phyloP scores from a whole-genome alignment of 192 early-diverging fungal genomes.

The Backusella westeae region DNA sequence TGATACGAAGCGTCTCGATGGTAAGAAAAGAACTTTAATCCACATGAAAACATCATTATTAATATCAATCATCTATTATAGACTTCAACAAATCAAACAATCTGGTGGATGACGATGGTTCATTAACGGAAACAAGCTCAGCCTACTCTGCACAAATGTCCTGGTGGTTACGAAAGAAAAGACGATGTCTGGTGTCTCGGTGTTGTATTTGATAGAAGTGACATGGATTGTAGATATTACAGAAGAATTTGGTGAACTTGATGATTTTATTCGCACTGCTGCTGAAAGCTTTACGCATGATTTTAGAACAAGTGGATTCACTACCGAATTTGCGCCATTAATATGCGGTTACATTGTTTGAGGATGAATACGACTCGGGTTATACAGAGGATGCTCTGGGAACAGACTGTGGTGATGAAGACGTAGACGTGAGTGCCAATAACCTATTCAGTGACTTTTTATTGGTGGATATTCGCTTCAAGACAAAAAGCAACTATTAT shows the following conservation, averaged over 20 bases:
- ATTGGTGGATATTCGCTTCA: constrained; percentile 26
- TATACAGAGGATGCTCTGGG: constrained; percentile 30
- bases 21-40: constrained; percentile 20
- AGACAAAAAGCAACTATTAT: constrained; percentile 25
- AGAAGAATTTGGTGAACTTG: constrained; percentile 47
- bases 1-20: constrained; percentile 58
- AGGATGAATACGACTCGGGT: constrained; percentile 44
- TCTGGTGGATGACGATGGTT: background rate
- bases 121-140: background rate
- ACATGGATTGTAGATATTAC: constrained; percentile 59
- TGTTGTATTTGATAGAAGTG: constrained; percentile 65
- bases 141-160: constrained; percentile 52
- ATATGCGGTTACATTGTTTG: constrained; percentile 92
- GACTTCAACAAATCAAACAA: constrained; percentile 24
- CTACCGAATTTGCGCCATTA: constrained; percentile 66
- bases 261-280: constrained; percentile 44
- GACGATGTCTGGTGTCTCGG: constrained; percentile 61
- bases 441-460: constrained; percentile 43
- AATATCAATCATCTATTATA: background rate
- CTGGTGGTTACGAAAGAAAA: constrained; percentile 68
- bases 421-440: constrained; percentile 21
- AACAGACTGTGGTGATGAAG: constrained; percentile 28
- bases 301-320: too few species aligned
- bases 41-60: background rate
- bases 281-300: constrained; percentile 34